Base-by-base conservation (phyloP, 179 eudicot species). In the Silene noctiflora region DNA sequence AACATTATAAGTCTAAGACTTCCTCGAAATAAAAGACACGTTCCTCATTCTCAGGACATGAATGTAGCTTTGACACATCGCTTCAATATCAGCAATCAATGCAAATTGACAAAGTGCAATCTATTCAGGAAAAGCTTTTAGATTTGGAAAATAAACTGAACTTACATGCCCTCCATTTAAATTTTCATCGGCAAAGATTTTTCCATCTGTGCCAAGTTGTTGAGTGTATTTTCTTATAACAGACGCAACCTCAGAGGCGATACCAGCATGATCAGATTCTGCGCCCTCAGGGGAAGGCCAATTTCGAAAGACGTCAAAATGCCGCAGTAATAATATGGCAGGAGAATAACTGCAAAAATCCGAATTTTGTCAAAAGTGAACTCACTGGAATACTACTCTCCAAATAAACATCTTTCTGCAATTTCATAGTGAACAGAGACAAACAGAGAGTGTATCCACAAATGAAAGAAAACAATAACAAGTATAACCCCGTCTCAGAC, bases 291-390 rank as follows among this genome's bases (percentile, higher is more conserved):
- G 88, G 63, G 92, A 85, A 53, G 83, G 89, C 86, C 81, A 72
- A 83, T 91, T 85, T 58, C 88, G 85, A 75, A 92, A 84, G 78
- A 84, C 91, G 81, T 95, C 91, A 86, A 93, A 95, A 84, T 93
- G 93, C 72, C 92, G 91, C 81, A 93, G 91, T 27, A 95, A 87
- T 76, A 95, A 83, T 79, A 94, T 86, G 76, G 97, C 83, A 74
- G 99, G 99, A 21, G 89, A 85, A 78, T 95, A 95, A 77, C 97
- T 95, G 88, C 77, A 75, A 78, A 66, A 71, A 31, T 44, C 46
- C 29, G 6, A 19, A 27, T 22, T 27, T 67, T 67, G 51, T 39
- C 72, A 60, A 67, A 73, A 69, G 39, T 68, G 42, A 74, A 74
- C 27, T 21, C 72, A 65, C 58, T 70, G 59, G 60, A 27, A 21